Base-by-base conservation (phyloP, 1,284 basidiomycete genomes). In the Ganoderma leucocontextum region DNA sequence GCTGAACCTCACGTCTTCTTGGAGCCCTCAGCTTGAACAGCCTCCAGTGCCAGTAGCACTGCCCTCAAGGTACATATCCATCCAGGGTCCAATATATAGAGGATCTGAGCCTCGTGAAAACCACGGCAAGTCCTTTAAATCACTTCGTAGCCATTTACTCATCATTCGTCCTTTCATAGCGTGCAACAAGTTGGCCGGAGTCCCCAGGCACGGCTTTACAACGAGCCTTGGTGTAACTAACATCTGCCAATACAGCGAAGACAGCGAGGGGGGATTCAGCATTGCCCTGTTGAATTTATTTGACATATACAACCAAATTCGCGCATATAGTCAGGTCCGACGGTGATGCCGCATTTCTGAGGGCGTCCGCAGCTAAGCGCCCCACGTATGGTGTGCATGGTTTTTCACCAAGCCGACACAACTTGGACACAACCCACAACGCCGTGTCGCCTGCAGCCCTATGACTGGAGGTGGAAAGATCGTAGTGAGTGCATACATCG, bases 401-500 rank as follows among this genome's bases (percentile, higher is more conserved):
- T 15, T 8, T 8, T 53, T 25, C n/a, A 33, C 29, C 52, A 33
- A 55, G 29, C 15, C 52, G 29, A 29, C 29, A 29, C 29, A 29
- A 29, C 29, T 2, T 2, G 2, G 29, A 29, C 29, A 29, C 29
- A 29, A 29, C 29, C 29, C 29, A 29, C 29, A 29, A 29, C 29
- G 29, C 29, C 29, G 29, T 2, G 29, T 29, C 29, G 29, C 29
- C 29, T 29, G 2, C 29, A 29, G 29, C 29, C 25, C 22, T 52
- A 52, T 3, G 52, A 17, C 12, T 55, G 52, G 25, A 55, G 29
- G 29, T 47, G 29, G 22, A 52, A 35, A 55, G 52, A 22, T 42
- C 58, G 29, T 64, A 59, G 62, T 68, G 66, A 64, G 64, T 70
- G 68, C 62, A 64, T 68, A 61, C 64, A 67, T 65, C 58, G 66